A percentile compares a stretch with the other conserved stretches of the same genome.
phyloP scores from a whole-genome alignment of 2,329 filamentous ascomycete genomes.

The Colletotrichum ledebouriae region DNA sequence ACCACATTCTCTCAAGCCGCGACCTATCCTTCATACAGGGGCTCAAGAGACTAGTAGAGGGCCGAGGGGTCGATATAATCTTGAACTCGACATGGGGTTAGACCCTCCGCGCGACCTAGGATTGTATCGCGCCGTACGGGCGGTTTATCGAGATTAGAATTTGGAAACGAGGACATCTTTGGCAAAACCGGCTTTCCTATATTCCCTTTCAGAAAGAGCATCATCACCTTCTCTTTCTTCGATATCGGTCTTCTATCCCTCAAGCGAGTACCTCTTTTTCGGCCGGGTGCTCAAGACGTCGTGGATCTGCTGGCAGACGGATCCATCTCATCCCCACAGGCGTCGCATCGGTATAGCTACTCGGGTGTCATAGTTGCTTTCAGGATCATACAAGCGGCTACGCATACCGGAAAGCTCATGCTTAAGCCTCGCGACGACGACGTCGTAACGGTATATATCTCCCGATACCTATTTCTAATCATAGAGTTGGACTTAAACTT shows the following conservation, averaged over 20 bases:
- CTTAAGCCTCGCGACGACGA: slow-evolving; percentile 30
- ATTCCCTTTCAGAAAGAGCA: too few species aligned
- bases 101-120: slow-evolving; percentile 56
- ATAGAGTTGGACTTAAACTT: too few species aligned
- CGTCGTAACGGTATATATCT: slow-evolving; percentile 1
- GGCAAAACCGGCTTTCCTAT: too few species aligned
- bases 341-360: too few species aligned
- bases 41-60: slow-evolving; percentile 47
- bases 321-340: too few species aligned
- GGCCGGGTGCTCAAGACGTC: too few species aligned
- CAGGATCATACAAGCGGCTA: slow-evolving; percentile 52
- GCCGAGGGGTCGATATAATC: slow-evolving; percentile 52
- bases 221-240: too few species aligned
- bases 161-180: too few species aligned
- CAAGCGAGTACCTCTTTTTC: too few species aligned
- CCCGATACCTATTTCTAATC: too few species aligned
- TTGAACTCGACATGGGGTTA: slow-evolving; percentile 59
- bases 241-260: too few species aligned
- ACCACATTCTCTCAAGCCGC: slow-evolving; percentile 47
- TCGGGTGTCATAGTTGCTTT: slow-evolving; percentile 53
- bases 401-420: slow-evolving; percentile 55
- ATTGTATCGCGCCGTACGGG: slow-evolving; percentile 59
- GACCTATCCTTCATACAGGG: slow-evolving; percentile 48
- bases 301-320: too few species aligned
- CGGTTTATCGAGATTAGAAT: slow-evolving; percentile 62